Base-by-base conservation (phyloP, 345 rosid species). In the Isatis tinctoria region DNA sequence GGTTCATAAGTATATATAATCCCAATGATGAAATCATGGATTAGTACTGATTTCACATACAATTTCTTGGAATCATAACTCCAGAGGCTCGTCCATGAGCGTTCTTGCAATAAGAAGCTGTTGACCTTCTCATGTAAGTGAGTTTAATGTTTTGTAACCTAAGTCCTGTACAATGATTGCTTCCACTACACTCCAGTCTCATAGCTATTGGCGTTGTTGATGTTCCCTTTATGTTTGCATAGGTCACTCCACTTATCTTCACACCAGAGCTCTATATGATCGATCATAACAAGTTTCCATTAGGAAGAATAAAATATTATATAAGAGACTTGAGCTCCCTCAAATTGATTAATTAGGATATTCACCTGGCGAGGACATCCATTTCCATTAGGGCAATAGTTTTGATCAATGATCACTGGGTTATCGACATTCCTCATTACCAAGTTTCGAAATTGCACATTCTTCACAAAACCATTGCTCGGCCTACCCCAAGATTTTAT, bases 191-290 rank as follows among this genome's bases (percentile, higher is more conserved):
- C 24, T 69, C 82, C 18, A 92, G 79, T 4, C 41, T 89, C 73
- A 89, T 77, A 0, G 86, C 96, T 35, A 84, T 79, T 57, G 75
- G 54, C 16, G 89, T 80, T 11, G 80, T 63, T 13, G 97, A 85
- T 48, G 92, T 85, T 54, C 97, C 93, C 1, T 76, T 86, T 48
- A 92, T 84, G 71, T 85, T 87, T 64, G 72, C 60, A 72, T 74
- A 92, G 10, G 82, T 85, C 81, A 92, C 93, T 67, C 83, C 82
- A 43, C 83, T 86, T 43, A 89, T 83, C 75, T 80, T 82, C 33
- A 87, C 85, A 2, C 97, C 97, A 3, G 96, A 88, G 32, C 62
- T 81, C 91, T 90, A 75, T 26, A 54, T 53, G 17, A 57, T 5
- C 37, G 65, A 45, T 30, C 52, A 68, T 24, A 33, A 43, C 16